Evolutionary conservation across 176 grass and related monocot species (phyloP), one percentile per base, ranked within the genome.

Genomic region (Musa schizocarpa): DNA sequence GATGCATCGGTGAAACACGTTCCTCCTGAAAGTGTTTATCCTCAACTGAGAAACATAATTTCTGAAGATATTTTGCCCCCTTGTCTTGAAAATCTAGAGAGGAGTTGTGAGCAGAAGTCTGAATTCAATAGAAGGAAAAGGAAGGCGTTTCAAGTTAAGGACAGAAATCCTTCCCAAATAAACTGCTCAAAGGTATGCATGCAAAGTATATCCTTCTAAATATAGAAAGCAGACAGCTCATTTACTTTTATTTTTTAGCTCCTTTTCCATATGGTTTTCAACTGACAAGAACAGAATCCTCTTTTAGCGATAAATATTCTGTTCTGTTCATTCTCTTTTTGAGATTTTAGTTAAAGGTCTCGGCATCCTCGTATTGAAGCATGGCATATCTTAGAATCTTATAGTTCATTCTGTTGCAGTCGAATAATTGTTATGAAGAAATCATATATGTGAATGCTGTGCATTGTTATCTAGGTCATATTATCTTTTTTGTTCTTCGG

Each of bases 111-210:
- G 65, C 16, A n/a, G 16, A 87, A 71, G 64, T 20, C 3, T 74
- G 72, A 82, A 50, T 57, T 74, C 24, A 16, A 75, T 61, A 78
- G 74, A 63, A 74, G 69, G 62, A 50, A 83, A 76, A 29, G 72
- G 69, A 73, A 50, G 34, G 43, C 68, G 11, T 50, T 3, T 51
- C 74, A 67, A 78, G 55, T 53, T 74, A 76, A 69, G 58, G 54
- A 25, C 0, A 53, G 58, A 21, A 76, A 80, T 27, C 74, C 62
- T 71, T 80, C 77, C 71, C 74, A 55, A 53, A 73, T 53, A 29
- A 62, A 69, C 16, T 80, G 76, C 2, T 65, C 56, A 63, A 88
- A 84, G 49, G 84, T 73, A 80, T 49, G 25, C 24, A 80, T 49
- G 25, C 24, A 62, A 52, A 13, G 19, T 52, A 13, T 72, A 16